Conservation (phyloP, 2,329 filamentous ascomycete genomes). For the Polytolypa hystricis region DNA sequence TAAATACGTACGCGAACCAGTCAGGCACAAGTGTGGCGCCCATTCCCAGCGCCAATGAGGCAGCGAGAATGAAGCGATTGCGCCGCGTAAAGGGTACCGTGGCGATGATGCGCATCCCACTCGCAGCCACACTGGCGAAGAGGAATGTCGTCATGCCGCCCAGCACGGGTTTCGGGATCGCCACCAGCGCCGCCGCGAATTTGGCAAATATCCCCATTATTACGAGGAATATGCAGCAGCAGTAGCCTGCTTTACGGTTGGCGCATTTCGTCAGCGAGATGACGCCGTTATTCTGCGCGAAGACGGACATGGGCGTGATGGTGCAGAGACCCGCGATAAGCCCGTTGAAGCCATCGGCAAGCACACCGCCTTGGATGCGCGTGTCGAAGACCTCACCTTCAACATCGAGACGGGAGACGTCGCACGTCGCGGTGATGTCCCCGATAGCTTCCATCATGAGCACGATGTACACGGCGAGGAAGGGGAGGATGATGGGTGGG, state of each 20-base stretch:
- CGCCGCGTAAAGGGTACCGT: constrained; percentile 52
- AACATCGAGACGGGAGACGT: constrained; percentile 53
- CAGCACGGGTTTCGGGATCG: constrained; percentile 45
- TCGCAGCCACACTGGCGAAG: constrained; percentile 54
- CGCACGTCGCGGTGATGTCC: constrained; percentile 58
- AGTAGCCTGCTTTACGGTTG: constrained; percentile 57
- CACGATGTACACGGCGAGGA: constrained; percentile 49
- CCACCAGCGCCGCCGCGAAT: constrained; percentile 56
- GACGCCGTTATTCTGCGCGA: constrained; percentile 60
- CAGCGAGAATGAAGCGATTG: constrained; percentile 56
- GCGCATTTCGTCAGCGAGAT: constrained; percentile 58
- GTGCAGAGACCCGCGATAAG: constrained; percentile 53
- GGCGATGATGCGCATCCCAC: constrained; percentile 55
- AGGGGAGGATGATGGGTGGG: constrained; percentile 53
- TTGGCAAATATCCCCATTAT: constrained; percentile 62
- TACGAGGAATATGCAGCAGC: constrained; percentile 53
- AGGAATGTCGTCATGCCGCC: constrained; percentile 51
- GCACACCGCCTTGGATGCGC: constrained; percentile 57
- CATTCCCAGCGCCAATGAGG: constrained; percentile 50
- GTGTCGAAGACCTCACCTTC: constrained; percentile 54
- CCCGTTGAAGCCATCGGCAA: constrained; percentile 57
- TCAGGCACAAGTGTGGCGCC: constrained; percentile 38
- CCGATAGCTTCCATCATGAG: constrained; percentile 58
- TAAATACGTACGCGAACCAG: constrained; percentile 39
- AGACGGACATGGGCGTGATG: constrained; percentile 57